Evolutionary conservation across 805 yeast species (phyloP).

Genomic region (Monosporozyma unispora): DNA sequence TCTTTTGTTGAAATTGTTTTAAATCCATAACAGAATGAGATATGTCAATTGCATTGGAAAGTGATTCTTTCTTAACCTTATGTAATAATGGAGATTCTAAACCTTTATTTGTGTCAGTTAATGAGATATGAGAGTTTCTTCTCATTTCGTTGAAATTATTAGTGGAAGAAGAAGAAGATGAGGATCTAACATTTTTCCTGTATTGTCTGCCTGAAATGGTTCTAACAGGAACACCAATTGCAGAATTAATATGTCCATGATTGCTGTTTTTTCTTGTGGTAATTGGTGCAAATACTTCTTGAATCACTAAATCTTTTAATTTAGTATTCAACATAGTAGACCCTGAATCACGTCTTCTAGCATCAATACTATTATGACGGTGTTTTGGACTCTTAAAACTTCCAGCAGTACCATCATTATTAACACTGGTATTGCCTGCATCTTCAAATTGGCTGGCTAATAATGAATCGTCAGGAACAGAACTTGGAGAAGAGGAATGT

Average conservation of each 20-base stretch:
- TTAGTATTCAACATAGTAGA: constrained; percentile 65
- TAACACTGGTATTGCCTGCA: neutral
- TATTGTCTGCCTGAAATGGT: constrained; percentile 9
- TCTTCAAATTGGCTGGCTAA: constrained; percentile 7
- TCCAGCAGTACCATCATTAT: neutral
- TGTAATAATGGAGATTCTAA: neutral
- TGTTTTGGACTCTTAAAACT: neutral
- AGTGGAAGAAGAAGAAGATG: constrained; percentile 9
- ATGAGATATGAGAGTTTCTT: constrained; percentile 17
- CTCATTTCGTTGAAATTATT: constrained; percentile 3
- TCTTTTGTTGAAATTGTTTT: constrained; percentile 24
- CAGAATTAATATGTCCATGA: constrained; percentile 1
- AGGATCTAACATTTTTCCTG: constrained; percentile 10
- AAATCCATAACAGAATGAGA: constrained; percentile 28
- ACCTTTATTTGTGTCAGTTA: constrained; percentile 9
- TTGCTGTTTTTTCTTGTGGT: constrained; percentile 6
- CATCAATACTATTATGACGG: neutral
- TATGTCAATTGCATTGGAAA: constrained; percentile 22
- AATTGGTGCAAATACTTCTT: constrained; percentile 53
- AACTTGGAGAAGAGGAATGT: constrained; percentile 30
- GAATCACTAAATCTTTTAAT: constrained; percentile 58
- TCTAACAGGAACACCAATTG: constrained; percentile 7
- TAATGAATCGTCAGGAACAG: constrained; percentile 26
- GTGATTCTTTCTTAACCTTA: constrained; percentile 12
- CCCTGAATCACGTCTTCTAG: constrained; percentile 19